phyloP scores from a whole-genome alignment of 202 grass and related monocot genomes.

The Setaria italica region DNA sequence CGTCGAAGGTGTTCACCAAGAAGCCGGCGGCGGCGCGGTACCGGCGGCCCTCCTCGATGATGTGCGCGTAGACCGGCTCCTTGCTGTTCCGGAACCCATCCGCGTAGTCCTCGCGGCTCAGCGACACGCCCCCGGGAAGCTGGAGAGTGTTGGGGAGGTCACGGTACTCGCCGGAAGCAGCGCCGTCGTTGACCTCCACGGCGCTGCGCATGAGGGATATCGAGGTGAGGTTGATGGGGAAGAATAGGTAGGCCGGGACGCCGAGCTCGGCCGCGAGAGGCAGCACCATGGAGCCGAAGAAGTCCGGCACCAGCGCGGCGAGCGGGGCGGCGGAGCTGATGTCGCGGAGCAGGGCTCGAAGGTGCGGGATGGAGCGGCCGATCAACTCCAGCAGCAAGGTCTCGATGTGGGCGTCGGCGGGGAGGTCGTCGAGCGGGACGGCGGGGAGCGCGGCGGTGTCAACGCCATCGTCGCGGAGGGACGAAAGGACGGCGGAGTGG shows the following conservation, averaged over 20 bases:
- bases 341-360: constrained; percentile 26
- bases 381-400: neutral
- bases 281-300: constrained; percentile 42
- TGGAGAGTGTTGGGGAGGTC: constrained; percentile 48
- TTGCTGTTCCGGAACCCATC: neutral
- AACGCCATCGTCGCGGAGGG: neutral
- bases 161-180: constrained; percentile 1
- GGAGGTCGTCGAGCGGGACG: constrained; percentile 42
- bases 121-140: constrained; percentile 40
- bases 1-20: constrained; percentile 51
- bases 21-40: constrained; percentile 35
- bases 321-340: neutral
- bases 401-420: neutral
- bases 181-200: constrained; percentile 36
- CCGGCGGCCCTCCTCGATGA: neutral
- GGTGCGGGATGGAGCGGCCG: constrained; percentile 31
- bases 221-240: constrained; percentile 16
- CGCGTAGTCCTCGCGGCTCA: constrained; percentile 5
- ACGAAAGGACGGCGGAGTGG: neutral
- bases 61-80: neutral
- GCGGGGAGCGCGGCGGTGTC: constrained; percentile 18
- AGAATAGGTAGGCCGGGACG: constrained; percentile 55
- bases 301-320: constrained; percentile 55
- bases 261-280: constrained; percentile 55
- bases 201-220: constrained; percentile 27